Conservation (phyloP, 371 early-diverging fungal species). For the Aphelidium insulamus region DNA sequence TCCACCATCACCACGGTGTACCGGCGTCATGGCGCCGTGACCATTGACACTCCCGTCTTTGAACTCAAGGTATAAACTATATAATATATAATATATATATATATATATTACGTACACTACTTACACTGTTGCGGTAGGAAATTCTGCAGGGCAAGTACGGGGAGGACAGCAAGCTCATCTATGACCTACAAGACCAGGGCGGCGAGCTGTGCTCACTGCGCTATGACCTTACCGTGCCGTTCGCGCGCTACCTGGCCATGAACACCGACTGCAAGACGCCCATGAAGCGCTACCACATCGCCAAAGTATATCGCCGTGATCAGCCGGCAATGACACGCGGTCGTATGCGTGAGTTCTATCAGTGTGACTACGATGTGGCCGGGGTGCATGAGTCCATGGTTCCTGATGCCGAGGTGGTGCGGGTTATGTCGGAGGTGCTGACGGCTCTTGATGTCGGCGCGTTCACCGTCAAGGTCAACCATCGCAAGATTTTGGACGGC, state of each 20-base stretch:
- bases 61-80: slow-evolving; percentile 51
- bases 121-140: slow-evolving; percentile 29
- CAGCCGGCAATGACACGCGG: slow-evolving; percentile 97
- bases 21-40: slow-evolving; percentile 89
- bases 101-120: too few species aligned
- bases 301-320: slow-evolving; percentile 97
- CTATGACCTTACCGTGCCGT: slow-evolving; percentile 98
- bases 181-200: slow-evolving; percentile 95
- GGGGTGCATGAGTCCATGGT: slow-evolving; percentile 89
- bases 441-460: slow-evolving; percentile 49
- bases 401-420: slow-evolving; percentile 86
- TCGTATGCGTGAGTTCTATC: slow-evolving; percentile 96
- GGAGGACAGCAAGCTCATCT: slow-evolving; percentile 97
- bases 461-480: slow-evolving; percentile 84
- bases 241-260: slow-evolving; percentile 95
- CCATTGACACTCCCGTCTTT: slow-evolving; percentile 98
- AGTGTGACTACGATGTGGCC: slow-evolving; percentile 99
- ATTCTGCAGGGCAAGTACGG: slow-evolving; percentile 97
- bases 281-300: slow-evolving; percentile 96
- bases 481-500: slow-evolving; percentile 89
- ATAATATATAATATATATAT: background rate
- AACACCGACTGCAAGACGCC: slow-evolving; percentile 55
- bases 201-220: slow-evolving; percentile 94
- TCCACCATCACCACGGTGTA: slow-evolving; percentile 62
- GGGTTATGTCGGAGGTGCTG: slow-evolving; percentile 64